Base-by-base conservation (phyloP, 1,284 basidiomycete species). In the Ceratobasidium sp. region DNA sequence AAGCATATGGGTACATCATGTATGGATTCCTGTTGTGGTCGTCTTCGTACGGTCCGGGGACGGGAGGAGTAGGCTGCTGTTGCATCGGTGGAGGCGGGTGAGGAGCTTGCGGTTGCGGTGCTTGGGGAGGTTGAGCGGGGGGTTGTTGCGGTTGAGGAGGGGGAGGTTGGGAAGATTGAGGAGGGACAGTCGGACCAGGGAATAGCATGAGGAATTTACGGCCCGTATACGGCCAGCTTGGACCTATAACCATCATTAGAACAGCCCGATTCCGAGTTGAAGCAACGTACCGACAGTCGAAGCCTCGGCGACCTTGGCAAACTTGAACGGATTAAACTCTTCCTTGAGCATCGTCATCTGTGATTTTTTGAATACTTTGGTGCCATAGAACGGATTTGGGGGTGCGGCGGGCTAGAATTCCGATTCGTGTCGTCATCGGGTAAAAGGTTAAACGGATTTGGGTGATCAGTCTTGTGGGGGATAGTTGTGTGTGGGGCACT, bases 261-360 rank as follows among this genome's bases (percentile, higher is more conserved):
- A 49, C 8, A 46, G 19, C 13, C 29, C 25, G 19, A 39, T 42
- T 19, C 36, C 30, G 23, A 50, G 54, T 29, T 49, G n/a, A 68
- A 2, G 23, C 14, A 56, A 83, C 90, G 74, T 76, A 93, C 92
- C 79, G 72, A 93, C 83, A 73, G 85, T 82, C 25, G 84, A 79
- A 11, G 93, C 86, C 70, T 91, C 89, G 6, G 83, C 84, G 66
- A 93, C 87, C 78, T 93, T 93, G 76, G 84, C 85, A 74, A 87
- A 85, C 79, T 94, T 93, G 83, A 93, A 95, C 27, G 94, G 92
- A 78, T 95, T 96, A 77, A 97, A 98, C 75, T 97, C 95, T 74
- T 95, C 91, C 78, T 94, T 91, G 74, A 94, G 83, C 75, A 93
- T 89, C 49, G 93, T 86, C 21, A 84, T 80, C 5, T 80, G 78